These are phyloP conservation scores for Saussurea involucrata DNA, from an alignment of 129 eudicot species.

Conservation along the genomic window DNA sequence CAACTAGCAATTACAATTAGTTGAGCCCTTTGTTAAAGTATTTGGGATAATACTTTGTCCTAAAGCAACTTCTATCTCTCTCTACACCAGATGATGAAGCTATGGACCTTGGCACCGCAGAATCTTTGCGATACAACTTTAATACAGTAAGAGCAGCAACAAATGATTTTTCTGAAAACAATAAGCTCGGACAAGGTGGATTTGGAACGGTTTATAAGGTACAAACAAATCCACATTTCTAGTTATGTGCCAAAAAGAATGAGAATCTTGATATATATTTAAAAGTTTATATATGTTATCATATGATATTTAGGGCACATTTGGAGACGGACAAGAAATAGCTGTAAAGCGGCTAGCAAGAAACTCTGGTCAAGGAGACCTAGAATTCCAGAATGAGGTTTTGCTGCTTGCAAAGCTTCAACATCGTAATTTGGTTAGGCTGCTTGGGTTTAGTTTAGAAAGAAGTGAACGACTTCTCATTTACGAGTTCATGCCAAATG, in stretches of 20 bases:
- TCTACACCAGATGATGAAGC: background rate
- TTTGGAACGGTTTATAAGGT: constrained; percentile 30
- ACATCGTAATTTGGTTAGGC: no score
- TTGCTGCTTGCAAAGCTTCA: no score
- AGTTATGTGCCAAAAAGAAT: no score
- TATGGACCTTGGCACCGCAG: background rate
- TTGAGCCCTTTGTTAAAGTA: background rate
- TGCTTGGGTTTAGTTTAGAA: constrained; percentile 54
- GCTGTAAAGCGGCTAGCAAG: no score
- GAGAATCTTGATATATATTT: no score
- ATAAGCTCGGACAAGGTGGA: no score
- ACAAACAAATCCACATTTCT: background rate
- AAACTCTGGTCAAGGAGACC: no score
- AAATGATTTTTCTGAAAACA: constrained; percentile 16
- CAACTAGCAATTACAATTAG: background rate
- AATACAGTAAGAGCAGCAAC: constrained; percentile 5
- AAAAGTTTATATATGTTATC: no score
- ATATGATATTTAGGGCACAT: no score
- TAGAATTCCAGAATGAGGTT: no score
- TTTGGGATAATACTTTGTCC: background rate
- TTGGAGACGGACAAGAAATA: no score
- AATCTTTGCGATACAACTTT: background rate
- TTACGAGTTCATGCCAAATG: constrained; percentile 48
- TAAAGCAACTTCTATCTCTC: background rate
- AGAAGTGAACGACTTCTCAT: constrained; percentile 62